phyloP scores from a whole-genome alignment of 768 basidiomycete genomes.

The Serendipita indica region DNA sequence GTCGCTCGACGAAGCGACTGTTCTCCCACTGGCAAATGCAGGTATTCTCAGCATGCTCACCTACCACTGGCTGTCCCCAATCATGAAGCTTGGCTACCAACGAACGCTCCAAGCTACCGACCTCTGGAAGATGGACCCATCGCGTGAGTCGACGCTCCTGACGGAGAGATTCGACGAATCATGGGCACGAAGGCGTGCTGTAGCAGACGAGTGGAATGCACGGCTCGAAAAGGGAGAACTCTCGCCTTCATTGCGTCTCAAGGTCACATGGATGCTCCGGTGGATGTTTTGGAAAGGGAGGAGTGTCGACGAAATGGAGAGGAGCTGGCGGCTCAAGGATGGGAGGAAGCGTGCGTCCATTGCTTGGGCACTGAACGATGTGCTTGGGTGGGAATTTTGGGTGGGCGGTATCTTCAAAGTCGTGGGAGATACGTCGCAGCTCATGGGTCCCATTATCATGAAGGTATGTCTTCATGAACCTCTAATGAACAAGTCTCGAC shows the following conservation, averaged over 20 bases:
- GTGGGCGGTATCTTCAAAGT: slow-evolving; percentile 39
- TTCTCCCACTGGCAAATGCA: slow-evolving; percentile 45
- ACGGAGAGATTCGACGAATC: slow-evolving; percentile 40
- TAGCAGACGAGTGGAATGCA: slow-evolving; percentile 43
- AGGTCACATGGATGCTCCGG: slow-evolving; percentile 29
- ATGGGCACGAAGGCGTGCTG: slow-evolving; percentile 34
- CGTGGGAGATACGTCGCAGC: slow-evolving; percentile 42
- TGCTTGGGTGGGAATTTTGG: slow-evolving; percentile 47
- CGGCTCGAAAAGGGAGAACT: slow-evolving; percentile 32
- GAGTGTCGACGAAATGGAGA: slow-evolving; percentile 24
- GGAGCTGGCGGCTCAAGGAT: slow-evolving; percentile 31
- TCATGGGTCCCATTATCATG: slow-evolving; percentile 49
- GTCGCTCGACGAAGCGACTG: slow-evolving; percentile 41
- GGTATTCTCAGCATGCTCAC: slow-evolving; percentile 45
- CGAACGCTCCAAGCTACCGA: slow-evolving; percentile 61
- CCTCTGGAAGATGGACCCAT: slow-evolving; percentile 48
- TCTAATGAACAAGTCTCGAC: not conserved
- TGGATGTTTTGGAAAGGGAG: slow-evolving; percentile 12
- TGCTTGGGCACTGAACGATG: slow-evolving; percentile 46
- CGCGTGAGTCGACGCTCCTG: slow-evolving; percentile 35
- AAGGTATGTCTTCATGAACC: slow-evolving; percentile 27
- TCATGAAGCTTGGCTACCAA: slow-evolving; percentile 39
- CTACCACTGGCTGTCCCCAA: slow-evolving; percentile 45
- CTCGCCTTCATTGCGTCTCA: slow-evolving; percentile 27
- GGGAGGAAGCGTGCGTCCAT: slow-evolving; percentile 38